These are phyloP conservation scores for Rhodosporidiobolus sp. DNA, from an alignment of 768 basidiomycete species.

Conservation along the genomic window DNA sequence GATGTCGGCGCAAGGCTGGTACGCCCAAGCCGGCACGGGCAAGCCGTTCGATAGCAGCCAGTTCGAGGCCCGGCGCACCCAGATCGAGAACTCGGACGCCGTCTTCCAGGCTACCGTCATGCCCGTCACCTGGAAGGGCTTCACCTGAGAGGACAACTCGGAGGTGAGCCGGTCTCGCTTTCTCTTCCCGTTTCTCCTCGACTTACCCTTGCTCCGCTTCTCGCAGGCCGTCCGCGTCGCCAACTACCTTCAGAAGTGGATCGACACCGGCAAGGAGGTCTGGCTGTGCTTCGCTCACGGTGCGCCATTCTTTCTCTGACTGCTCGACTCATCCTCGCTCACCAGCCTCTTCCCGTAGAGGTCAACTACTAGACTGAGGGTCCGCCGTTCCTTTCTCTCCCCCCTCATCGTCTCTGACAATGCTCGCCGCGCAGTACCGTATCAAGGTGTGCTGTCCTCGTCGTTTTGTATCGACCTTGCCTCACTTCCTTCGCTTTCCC, in stretches of 20 bases:
- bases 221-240: slow-evolving; percentile 39
- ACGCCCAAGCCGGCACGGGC: slow-evolving; percentile 35
- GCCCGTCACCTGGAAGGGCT: slow-evolving; percentile 1
- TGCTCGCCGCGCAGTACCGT: slow-evolving; percentile 14
- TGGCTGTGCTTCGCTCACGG: slow-evolving; percentile 43
- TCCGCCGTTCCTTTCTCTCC: neutral
- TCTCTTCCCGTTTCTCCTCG: neutral
- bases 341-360: neutral
- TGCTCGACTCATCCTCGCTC: too few relatives aligned
- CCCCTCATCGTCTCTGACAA: neutral
- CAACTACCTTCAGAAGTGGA: slow-evolving; percentile 43
- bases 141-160: slow-evolving; percentile 7
- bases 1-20: slow-evolving; percentile 33
- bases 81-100: slow-evolving; percentile 27
- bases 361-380: slow-evolving; percentile 38
- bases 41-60: slow-evolving; percentile 39
- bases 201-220: neutral
- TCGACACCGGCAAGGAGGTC: slow-evolving; percentile 42
- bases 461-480: neutral
- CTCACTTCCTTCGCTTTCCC: neutral
- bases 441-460: slow-evolving; percentile 20
- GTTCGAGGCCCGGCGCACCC: slow-evolving; percentile 31
- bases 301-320: too few relatives aligned
- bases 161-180: slow-evolving; percentile 1
- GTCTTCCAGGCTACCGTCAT: slow-evolving; percentile 34